Conservation (phyloP, 1,284 basidiomycete genomes). For the Heliocybe sulcata region DNA sequence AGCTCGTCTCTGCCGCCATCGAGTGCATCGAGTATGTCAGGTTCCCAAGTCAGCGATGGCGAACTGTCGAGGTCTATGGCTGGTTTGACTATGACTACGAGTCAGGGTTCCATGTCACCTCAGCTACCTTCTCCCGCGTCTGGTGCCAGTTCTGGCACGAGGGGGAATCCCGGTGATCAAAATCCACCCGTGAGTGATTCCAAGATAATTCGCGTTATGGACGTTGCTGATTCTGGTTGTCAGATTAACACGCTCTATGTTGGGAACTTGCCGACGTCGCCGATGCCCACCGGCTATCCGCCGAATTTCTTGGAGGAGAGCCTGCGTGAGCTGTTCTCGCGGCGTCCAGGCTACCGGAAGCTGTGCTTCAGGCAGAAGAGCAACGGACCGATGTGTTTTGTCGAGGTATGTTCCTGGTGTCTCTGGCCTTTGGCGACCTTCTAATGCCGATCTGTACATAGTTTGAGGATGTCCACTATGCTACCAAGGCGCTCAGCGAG, state of each 20-base stretch:
- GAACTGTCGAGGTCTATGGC: conserved; percentile 35
- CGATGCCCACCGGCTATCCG: conserved; percentile 52
- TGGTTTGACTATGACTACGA: conserved; percentile 44
- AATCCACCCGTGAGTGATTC: conserved; percentile 68
- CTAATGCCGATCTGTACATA: conserved; percentile 26
- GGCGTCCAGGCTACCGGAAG: conserved; percentile 81
- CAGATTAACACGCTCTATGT: conserved; percentile 93
- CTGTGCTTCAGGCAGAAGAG: conserved; percentile 93
- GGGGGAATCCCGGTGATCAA: conserved; percentile 73
- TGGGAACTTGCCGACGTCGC: conserved; percentile 82
- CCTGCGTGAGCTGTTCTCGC: conserved; percentile 75
- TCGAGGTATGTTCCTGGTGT: conserved; percentile 54
- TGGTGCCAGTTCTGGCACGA: conserved; percentile 27
- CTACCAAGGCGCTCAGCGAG: conserved; percentile 81
- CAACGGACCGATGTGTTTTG: conserved; percentile 97
- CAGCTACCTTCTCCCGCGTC: conserved; percentile 38
- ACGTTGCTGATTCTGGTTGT: conserved; percentile 6
- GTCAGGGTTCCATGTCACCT: conserved; percentile 35
- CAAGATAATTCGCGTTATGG: neutral
- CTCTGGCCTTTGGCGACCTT: neutral
- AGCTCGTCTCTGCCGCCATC: conserved; percentile 23
- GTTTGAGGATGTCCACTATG: conserved; percentile 87
- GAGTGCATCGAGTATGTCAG: conserved; percentile 27
- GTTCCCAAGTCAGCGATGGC: conserved; percentile 29
- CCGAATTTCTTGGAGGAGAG: conserved; percentile 81